Evolutionary conservation across 106 monocot genomes (phyloP).

Genomic region (Dendrobium officinale): DNA sequence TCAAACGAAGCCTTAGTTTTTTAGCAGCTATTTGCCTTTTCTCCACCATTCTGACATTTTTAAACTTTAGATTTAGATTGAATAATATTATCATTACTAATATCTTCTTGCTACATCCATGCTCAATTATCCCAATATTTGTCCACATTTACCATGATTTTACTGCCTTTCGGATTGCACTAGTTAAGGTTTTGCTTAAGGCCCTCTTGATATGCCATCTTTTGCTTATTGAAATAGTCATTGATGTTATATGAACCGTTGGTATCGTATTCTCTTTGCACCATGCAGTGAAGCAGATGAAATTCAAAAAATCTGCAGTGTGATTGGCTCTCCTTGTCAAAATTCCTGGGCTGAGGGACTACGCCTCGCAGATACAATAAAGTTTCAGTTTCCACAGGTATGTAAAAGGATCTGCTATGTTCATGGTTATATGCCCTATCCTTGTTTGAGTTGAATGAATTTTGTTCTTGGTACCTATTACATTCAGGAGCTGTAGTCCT

Average conservation of each 20-base stretch:
- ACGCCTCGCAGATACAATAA: slow-evolving; percentile 36
- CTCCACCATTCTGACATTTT: background rate
- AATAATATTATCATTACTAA: background rate
- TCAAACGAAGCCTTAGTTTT: background rate
- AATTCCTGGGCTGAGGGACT: slow-evolving; percentile 61
- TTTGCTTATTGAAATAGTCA: background rate
- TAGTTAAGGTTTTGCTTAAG: too few relatives aligned
- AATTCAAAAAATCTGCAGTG: slow-evolving; percentile 62
- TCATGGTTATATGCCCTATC: background rate
- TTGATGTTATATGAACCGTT: background rate
- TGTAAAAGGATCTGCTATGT: background rate
- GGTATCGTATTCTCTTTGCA: background rate
- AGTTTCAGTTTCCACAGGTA: slow-evolving; percentile 60
- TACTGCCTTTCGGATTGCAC: too few relatives aligned
- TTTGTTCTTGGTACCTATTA: background rate
- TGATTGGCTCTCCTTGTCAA: slow-evolving; percentile 56
- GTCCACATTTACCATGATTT: too few relatives aligned
- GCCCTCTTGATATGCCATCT: too few relatives aligned
- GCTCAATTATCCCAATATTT: background rate
- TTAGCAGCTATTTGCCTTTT: background rate
- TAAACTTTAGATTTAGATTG: background rate
- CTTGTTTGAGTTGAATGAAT: background rate
- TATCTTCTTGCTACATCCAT: background rate
- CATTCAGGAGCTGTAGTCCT: background rate
- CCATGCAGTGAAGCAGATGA: slow-evolving; percentile 58